phyloP scores from a whole-genome alignment of 192 early-diverging fungal genomes.

The Podila minutissima region DNA sequence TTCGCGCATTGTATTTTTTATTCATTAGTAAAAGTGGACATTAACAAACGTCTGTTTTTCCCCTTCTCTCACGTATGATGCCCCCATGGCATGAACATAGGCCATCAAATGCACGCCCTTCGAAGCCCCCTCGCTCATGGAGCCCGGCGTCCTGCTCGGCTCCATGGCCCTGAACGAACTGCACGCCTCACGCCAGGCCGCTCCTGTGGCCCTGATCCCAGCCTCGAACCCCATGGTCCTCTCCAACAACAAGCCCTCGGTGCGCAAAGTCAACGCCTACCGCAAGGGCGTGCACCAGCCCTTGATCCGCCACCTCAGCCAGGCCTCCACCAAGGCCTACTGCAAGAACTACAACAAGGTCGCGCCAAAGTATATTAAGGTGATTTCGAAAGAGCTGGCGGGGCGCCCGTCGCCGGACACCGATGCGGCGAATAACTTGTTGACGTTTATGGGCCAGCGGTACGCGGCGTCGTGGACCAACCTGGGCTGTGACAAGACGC shows the following conservation, averaged over 20 bases:
- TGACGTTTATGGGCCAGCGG: slow-evolving; percentile 42
- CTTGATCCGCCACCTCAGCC: not conserved
- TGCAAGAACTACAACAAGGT: slow-evolving; percentile 15
- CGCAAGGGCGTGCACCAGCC: slow-evolving; percentile 25
- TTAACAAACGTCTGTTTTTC: not conserved
- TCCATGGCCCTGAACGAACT: slow-evolving; percentile 46
- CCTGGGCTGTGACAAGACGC: slow-evolving; percentile 24
- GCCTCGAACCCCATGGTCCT: slow-evolving; percentile 29
- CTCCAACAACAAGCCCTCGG: slow-evolving; percentile 18
- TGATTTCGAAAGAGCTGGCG: slow-evolving; percentile 2
- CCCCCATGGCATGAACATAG: not conserved
- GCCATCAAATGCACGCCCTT: slow-evolving; percentile 19
- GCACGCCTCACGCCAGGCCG: slow-evolving; percentile 13
- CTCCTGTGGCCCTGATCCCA: slow-evolving; percentile 21
- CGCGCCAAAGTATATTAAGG: slow-evolving; percentile 18
- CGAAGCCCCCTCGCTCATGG: slow-evolving; percentile 39
- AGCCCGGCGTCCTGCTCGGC: slow-evolving; percentile 15
- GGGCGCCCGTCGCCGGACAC: slow-evolving; percentile 10
- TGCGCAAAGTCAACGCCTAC: slow-evolving; percentile 18
- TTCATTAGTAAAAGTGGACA: not conserved
- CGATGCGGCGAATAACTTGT: slow-evolving; percentile 10
- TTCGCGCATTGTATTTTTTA: not conserved
- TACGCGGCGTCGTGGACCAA: slow-evolving; percentile 39
- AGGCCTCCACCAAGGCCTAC: slow-evolving; percentile 16
- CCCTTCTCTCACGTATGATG: not conserved